Evolutionary conservation across 805 yeast genomes (phyloP).

Genomic region (Wilhelminamyces savonicus): DNA sequence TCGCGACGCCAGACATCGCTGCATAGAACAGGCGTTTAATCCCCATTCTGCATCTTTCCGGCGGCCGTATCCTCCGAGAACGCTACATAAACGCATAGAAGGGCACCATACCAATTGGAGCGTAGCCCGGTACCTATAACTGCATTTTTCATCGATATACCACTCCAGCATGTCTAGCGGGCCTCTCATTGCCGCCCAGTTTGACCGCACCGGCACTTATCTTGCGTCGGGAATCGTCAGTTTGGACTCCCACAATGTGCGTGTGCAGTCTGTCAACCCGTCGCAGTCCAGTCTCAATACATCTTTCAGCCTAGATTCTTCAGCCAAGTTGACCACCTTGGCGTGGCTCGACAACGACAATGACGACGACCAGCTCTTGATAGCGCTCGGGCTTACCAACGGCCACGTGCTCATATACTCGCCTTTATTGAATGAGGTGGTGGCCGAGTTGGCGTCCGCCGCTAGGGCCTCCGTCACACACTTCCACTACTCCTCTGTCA

Average conservation of each 20-base stretch:
- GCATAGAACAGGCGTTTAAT: too few species aligned
- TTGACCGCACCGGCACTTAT: slow-evolving; percentile 57
- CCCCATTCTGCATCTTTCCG: too few species aligned
- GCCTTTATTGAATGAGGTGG: slow-evolving; percentile 54
- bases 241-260: slow-evolving; percentile 63
- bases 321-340: slow-evolving; percentile 41
- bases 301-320: slow-evolving; percentile 49
- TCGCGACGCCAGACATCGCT: too few species aligned
- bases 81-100: too few species aligned
- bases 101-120: too few species aligned
- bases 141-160: too few species aligned
- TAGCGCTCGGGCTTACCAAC: slow-evolving; percentile 58
- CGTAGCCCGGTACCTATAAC: too few species aligned
- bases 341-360: slow-evolving; percentile 41
- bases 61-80: too few species aligned
- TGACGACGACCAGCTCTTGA: slow-evolving; percentile 34
- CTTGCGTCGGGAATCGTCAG: slow-evolving; percentile 63
- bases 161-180: slow-evolving; percentile 13
- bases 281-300: slow-evolving; percentile 38
- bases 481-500: slow-evolving; percentile 37
- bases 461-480: slow-evolving; percentile 42
- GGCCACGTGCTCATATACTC: slow-evolving; percentile 65
- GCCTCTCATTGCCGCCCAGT: slow-evolving; percentile 38
- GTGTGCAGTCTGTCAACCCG: slow-evolving; percentile 48
- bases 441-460: slow-evolving; percentile 45